Conservation (phyloP, 768 basidiomycete genomes). For the Pleurotus platypus region DNA sequence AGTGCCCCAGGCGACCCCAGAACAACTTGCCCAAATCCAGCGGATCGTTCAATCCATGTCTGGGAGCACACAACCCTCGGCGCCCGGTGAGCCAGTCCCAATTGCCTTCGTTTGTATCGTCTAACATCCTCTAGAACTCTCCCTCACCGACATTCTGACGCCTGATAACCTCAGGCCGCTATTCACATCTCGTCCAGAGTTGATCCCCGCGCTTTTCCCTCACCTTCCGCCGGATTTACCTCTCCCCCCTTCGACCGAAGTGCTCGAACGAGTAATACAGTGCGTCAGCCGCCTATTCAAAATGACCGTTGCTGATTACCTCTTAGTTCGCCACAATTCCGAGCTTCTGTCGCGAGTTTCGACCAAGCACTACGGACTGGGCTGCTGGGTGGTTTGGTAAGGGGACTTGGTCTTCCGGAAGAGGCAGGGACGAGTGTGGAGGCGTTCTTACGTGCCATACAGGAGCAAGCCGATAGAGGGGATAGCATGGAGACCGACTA, state of each 20-base stretch:
- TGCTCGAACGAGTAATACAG: constrained; percentile 70
- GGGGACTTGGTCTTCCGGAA: constrained; percentile 77
- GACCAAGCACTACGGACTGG: constrained; percentile 86
- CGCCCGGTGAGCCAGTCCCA: constrained; percentile 26
- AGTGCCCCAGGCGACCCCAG: constrained; percentile 41
- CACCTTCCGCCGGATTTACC: constrained; percentile 80
- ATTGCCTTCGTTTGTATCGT: not conserved
- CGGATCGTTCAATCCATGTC: constrained; percentile 47
- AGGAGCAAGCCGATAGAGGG: constrained; percentile 65
- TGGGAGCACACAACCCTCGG: constrained; percentile 24
- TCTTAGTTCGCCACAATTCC: constrained; percentile 73
- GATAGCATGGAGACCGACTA: constrained; percentile 84
- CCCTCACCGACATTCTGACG: constrained; percentile 74
- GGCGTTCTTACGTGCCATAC: constrained; percentile 78
- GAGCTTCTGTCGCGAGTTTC: constrained; percentile 71
- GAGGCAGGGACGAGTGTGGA: constrained; percentile 77
- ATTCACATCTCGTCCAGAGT: constrained; percentile 64
- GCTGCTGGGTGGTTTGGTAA: constrained; percentile 68
- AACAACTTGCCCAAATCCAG: constrained; percentile 63
- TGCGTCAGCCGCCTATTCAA: constrained; percentile 16
- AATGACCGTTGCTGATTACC: constrained; percentile 3
- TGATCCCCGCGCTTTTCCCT: constrained; percentile 71
- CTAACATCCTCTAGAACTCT: constrained; percentile 40
- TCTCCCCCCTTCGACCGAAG: constrained; percentile 62
- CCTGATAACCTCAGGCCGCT: constrained; percentile 69